Conservation (phyloP, 2,329 filamentous ascomycete genomes). For the Penicillium vulpinum region DNA sequence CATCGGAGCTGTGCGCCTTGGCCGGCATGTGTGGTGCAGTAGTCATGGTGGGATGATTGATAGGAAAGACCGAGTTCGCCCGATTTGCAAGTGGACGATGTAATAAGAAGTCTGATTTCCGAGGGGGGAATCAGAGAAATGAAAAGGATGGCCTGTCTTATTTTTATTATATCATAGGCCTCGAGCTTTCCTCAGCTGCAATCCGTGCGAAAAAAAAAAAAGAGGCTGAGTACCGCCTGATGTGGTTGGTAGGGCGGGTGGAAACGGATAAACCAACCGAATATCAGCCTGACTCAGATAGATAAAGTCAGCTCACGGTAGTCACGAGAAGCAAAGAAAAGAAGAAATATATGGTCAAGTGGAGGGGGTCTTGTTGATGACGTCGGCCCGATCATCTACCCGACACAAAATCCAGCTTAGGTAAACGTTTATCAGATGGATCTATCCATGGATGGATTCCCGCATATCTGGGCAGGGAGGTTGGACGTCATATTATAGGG, state of each 20-base stretch:
- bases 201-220: not conserved
- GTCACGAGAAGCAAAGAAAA: constrained; percentile 9
- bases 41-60: constrained; percentile 17
- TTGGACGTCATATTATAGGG: not conserved
- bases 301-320: constrained; percentile 14
- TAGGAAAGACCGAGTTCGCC: constrained; percentile 6
- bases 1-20: constrained; percentile 36
- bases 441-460: no score
- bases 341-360: constrained; percentile 11
- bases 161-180: constrained; percentile 4
- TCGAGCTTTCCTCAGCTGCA: constrained; percentile 10
- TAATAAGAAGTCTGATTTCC: constrained; percentile 13
- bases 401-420: constrained; percentile 2
- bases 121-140: constrained; percentile 1
- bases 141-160: constrained; percentile 10
- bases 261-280: not conserved
- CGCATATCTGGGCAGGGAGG: not conserved
- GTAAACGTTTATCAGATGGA: not conserved
- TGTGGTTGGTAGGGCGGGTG: not conserved
- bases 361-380: constrained; percentile 28
- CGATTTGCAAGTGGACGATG: constrained; percentile 21
- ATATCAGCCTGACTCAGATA: constrained; percentile 9
- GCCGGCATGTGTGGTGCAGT: constrained; percentile 27
- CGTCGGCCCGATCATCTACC: constrained; percentile 23
- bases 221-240: constrained; percentile 9